Percentiles rank a stretch among this genome's conserved stretches.
phyloP scores from a whole-genome alignment of 2,329 filamentous ascomycete genomes.

The Metarhizium rileyi region DNA sequence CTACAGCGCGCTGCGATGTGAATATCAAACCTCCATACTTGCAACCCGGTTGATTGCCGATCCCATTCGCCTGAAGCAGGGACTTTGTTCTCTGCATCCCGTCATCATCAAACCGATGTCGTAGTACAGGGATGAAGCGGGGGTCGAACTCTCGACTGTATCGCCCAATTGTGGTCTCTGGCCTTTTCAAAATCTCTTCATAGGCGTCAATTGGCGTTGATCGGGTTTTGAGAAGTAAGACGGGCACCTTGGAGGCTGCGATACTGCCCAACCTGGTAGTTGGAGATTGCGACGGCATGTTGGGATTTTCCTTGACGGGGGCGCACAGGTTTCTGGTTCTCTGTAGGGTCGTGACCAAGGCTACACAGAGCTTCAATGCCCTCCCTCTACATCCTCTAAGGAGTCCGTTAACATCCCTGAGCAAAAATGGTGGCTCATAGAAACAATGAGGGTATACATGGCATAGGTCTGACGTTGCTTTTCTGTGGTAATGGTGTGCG shows the following conservation, averaged over 20 bases:
- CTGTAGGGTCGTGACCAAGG: background rate
- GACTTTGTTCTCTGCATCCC: constrained; percentile 44
- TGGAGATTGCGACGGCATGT: background rate
- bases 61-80: constrained; percentile 34
- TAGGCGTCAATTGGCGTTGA: constrained; percentile 65
- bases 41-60: constrained; percentile 27
- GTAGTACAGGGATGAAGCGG: constrained; percentile 65
- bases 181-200: constrained; percentile 44
- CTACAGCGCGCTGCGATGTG: constrained; percentile 75
- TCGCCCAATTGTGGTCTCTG: constrained; percentile 7
- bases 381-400: background rate
- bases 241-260: constrained; percentile 23
- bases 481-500: background rate
- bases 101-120: constrained; percentile 55
- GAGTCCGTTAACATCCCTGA: too few species aligned
- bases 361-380: background rate
- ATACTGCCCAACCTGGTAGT: background rate
- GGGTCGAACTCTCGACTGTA: constrained; percentile 44
- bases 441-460: background rate
- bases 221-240: constrained; percentile 70
- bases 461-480: too few species aligned
- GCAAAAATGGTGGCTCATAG: too few species aligned
- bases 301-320: background rate
- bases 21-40: constrained; percentile 72
- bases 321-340: background rate